Percentiles rank a stretch among this genome's conserved stretches.
phyloP scores from a whole-genome alignment of 2,329 filamentous ascomycete species.

The Coniochaeta sp. region DNA sequence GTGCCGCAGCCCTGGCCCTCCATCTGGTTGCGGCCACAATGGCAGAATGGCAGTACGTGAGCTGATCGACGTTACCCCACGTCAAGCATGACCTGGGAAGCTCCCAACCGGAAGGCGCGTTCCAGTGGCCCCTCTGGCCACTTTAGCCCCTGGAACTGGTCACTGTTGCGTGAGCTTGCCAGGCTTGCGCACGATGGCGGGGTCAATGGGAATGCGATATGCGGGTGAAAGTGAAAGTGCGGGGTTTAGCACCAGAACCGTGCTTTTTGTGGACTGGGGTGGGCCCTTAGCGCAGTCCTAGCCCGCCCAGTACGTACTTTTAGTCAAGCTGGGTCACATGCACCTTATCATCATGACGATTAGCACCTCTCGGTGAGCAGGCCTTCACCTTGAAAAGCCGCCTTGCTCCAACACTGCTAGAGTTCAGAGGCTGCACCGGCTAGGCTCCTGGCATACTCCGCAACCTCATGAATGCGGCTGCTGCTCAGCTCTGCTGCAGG shows the following conservation, averaged over 20 bases:
- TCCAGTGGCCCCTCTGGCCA: neutral
- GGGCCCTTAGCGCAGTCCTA: neutral
- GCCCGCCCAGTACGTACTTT: neutral
- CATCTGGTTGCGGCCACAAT: neutral
- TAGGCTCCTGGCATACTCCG: neutral
- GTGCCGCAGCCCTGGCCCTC: neutral
- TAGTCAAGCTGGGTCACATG: neutral
- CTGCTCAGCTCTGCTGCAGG: neutral
- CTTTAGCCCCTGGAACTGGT: neutral
- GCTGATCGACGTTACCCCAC: neutral
- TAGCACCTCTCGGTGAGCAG: neutral
- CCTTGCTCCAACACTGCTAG: neutral
- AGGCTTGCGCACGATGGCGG: neutral
- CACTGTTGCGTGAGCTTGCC: neutral
- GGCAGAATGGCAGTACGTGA: neutral
- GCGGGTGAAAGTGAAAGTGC: constrained; percentile 1
- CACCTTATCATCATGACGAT: neutral
- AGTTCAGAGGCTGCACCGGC: neutral
- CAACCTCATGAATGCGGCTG: neutral
- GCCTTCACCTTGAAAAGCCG: neutral
- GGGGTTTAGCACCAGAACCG: neutral
- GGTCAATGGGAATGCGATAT: neutral
- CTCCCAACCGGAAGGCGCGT: neutral
- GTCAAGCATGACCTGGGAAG: neutral
- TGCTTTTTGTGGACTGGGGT: neutral